Evolutionary conservation across 148 eudicot species (phyloP).

Genomic region (Rhododendron henanense): DNA sequence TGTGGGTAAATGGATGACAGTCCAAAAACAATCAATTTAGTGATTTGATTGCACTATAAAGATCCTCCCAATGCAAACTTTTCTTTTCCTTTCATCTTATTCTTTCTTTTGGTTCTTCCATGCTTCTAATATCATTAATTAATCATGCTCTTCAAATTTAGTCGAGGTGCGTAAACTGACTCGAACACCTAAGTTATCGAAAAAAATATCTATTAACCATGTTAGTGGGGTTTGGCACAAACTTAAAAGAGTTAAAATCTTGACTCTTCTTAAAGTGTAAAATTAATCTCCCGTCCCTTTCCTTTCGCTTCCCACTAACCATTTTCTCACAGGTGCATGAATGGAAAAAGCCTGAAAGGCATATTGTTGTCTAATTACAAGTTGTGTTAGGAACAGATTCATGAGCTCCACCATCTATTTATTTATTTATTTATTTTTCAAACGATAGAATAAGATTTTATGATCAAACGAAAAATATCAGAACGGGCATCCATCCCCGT

Average conservation of each 20-base stretch:
- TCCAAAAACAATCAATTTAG: conserved; percentile 5
- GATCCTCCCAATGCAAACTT: conserved; percentile 19
- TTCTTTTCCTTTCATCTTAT: conserved; percentile 7
- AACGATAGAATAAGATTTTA: too few species aligned
- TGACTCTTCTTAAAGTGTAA: background rate
- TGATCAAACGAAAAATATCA: too few species aligned
- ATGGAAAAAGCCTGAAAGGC: background rate
- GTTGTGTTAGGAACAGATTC: too few species aligned
- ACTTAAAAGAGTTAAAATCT: background rate
- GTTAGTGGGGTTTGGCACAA: too few species aligned
- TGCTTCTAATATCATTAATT: background rate
- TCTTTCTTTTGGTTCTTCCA: background rate
- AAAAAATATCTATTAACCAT: too few species aligned
- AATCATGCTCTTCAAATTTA: too few species aligned
- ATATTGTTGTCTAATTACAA: background rate
- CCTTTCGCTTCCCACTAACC: background rate
- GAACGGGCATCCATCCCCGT: too few species aligned
- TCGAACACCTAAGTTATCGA: too few species aligned
- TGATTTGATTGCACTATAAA: conserved; percentile 27
- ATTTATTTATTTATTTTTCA: too few species aligned
- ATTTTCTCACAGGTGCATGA: background rate
- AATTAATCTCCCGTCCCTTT: background rate
- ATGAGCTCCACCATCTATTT: background rate
- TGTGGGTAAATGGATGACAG: conserved; percentile 25
- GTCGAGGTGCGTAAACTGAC: too few species aligned